These are phyloP conservation scores for Canavalia gladiata DNA, from an alignment of 306 rosid genomes.

Conservation along the genomic window DNA sequence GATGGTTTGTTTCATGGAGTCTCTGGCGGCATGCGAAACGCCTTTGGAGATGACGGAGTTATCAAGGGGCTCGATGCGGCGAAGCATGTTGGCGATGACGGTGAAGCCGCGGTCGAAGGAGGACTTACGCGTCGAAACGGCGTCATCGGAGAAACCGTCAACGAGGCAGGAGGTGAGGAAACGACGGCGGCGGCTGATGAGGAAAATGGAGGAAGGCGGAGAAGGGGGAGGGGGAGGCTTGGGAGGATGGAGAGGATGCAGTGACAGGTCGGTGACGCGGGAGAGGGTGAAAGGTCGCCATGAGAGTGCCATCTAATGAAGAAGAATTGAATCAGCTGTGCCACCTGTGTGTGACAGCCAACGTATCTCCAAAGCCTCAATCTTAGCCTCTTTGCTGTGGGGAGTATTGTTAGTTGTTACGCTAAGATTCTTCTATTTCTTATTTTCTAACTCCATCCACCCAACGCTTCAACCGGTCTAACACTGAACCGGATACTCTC, in stretches of 20 bases:
- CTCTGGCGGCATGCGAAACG: constrained; percentile 78
- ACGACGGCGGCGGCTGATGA: constrained; percentile 39
- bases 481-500: too few relatives aligned
- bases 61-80: constrained; percentile 86
- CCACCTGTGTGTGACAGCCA: neutral
- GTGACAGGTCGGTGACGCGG: constrained; percentile 62
- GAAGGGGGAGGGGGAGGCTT: constrained; percentile 47
- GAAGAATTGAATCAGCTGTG: too few relatives aligned
- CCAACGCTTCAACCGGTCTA: too few relatives aligned
- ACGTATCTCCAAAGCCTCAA: neutral
- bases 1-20: constrained; percentile 97
- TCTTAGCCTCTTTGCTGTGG: too few relatives aligned
- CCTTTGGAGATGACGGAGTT: constrained; percentile 85
- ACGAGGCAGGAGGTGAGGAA: constrained; percentile 64
- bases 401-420: too few relatives aligned
- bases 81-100: constrained; percentile 88
- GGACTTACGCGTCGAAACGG: constrained; percentile 80
- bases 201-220: constrained; percentile 7
- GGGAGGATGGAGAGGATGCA: constrained; percentile 56
- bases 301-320: constrained; percentile 47
- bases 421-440: too few relatives aligned
- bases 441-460: too few relatives aligned
- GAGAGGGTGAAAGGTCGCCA: constrained; percentile 71
- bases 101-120: constrained; percentile 77
- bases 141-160: constrained; percentile 85